Conservation (phyloP, 2,329 filamentous ascomycete species). For the Claviceps digitariae region DNA sequence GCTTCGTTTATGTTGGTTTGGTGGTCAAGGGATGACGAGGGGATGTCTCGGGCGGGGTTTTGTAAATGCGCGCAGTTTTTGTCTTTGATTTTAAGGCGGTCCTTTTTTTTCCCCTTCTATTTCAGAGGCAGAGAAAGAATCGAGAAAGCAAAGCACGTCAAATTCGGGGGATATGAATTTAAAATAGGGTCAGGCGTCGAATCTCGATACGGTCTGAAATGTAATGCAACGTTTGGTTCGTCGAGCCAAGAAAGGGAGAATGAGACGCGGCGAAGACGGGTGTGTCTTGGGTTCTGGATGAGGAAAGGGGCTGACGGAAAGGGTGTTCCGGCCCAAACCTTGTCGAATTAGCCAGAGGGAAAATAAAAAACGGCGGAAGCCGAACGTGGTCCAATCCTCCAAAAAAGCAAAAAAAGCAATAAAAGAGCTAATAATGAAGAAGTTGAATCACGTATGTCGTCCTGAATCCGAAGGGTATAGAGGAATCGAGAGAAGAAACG, state of each 20-base stretch:
- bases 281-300: neutral
- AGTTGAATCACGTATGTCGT: neutral
- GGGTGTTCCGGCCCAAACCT: neutral
- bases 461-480: neutral
- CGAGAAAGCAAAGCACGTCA: neutral
- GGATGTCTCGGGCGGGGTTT: neutral
- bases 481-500: neutral
- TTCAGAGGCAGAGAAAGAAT: neutral
- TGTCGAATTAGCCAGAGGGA: neutral
- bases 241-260: neutral
- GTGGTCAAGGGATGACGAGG: neutral
- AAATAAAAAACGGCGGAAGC: neutral
- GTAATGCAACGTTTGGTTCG: neutral
- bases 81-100: neutral
- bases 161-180: neutral
- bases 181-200: neutral
- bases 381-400: neutral
- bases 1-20: neutral
- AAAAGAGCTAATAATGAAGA: neutral
- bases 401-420: neutral
- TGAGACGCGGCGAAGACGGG: neutral
- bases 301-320: slow-evolving; percentile 1
- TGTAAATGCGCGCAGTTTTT: neutral
- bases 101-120: neutral
- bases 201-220: neutral